Percentiles rank a stretch among this genome's conserved stretches.
Evolutionary conservation across 768 basidiomycete species (phyloP).

Genomic region (Sporobolomyces roseus): DNA sequence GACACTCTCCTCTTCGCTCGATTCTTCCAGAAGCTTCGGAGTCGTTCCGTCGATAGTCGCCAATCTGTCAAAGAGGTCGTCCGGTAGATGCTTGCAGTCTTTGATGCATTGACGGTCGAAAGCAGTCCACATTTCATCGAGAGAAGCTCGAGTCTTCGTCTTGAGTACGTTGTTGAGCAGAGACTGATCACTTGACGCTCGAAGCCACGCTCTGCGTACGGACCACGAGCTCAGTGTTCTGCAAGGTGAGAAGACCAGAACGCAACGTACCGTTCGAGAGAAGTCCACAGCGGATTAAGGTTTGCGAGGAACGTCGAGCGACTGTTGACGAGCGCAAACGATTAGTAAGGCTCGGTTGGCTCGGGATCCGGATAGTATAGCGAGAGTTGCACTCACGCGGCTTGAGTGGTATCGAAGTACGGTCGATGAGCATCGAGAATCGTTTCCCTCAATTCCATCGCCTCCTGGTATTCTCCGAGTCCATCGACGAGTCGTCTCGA

Average conservation of each 20-base stretch:
- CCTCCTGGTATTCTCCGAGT: conserved; percentile 26
- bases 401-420: conserved; percentile 5
- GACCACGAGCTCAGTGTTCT: background rate
- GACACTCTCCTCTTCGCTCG: background rate
- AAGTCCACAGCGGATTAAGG: conserved; percentile 22
- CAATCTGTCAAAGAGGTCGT: conserved; percentile 13
- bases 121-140: conserved; percentile 17
- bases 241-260: background rate
- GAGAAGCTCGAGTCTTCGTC: background rate
- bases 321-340: background rate
- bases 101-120: conserved; percentile 5
- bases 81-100: conserved; percentile 6
- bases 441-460: conserved; percentile 28
- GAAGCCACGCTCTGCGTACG: background rate
- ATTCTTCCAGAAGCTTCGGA: background rate
- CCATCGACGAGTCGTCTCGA: conserved; percentile 23
- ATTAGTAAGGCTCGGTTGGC: too few relatives aligned
- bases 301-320: conserved; percentile 13
- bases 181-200: conserved; percentile 1
- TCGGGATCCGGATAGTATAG: too few relatives aligned
- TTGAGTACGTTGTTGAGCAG: conserved; percentile 9
- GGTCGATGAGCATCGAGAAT: conserved; percentile 26
- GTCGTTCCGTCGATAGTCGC: background rate
- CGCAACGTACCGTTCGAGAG: conserved; percentile 24
- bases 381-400: conserved; percentile 6